Percentiles rank a stretch among this genome's conserved stretches.
phyloP scores from a whole-genome alignment of 1,284 basidiomycete genomes.

The Trichosporon inkin region DNA sequence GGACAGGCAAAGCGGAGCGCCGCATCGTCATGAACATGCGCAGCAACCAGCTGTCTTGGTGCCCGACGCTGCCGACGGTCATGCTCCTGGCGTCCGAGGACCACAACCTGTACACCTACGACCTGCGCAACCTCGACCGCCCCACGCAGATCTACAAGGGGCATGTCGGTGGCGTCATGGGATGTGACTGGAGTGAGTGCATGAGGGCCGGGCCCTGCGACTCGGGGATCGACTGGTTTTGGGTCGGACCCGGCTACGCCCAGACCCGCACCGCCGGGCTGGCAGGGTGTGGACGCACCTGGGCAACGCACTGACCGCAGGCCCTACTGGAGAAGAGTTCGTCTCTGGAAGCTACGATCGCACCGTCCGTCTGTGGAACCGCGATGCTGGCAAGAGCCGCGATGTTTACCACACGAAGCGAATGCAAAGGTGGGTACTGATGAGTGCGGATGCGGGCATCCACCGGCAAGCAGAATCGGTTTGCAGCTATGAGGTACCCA shows the following conservation, averaged over 20 bases:
- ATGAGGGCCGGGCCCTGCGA: too few species aligned
- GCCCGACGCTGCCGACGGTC: conserved; percentile 87
- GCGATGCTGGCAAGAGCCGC: conserved; percentile 72
- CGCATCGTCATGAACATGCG: conserved; percentile 87
- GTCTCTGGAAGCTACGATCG: conserved; percentile 96
- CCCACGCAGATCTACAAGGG: conserved; percentile 96
- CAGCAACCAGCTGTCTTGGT: conserved; percentile 88
- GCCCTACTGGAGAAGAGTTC: conserved; percentile 90
- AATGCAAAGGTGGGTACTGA: conserved; percentile 76
- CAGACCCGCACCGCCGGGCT: too few species aligned
- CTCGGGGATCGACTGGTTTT: too few species aligned
- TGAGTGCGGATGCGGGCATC: neutral
- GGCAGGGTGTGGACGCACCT: too few species aligned
- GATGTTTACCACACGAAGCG: conserved; percentile 98
- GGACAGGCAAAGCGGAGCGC: conserved; percentile 90
- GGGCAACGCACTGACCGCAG: conserved; percentile 20
- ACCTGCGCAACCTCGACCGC: conserved; percentile 76
- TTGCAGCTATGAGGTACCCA: neutral
- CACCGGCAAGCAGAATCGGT: too few species aligned
- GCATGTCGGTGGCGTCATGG: conserved; percentile 93
- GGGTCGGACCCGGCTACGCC: too few species aligned
- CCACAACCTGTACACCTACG: conserved; percentile 97
- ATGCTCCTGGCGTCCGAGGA: conserved; percentile 93
- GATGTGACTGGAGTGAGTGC: conserved; percentile 73
- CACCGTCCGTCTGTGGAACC: conserved; percentile 88